phyloP scores from a whole-genome alignment of 176 grass and related monocot genomes.

The Neostapfia colusana region DNA sequence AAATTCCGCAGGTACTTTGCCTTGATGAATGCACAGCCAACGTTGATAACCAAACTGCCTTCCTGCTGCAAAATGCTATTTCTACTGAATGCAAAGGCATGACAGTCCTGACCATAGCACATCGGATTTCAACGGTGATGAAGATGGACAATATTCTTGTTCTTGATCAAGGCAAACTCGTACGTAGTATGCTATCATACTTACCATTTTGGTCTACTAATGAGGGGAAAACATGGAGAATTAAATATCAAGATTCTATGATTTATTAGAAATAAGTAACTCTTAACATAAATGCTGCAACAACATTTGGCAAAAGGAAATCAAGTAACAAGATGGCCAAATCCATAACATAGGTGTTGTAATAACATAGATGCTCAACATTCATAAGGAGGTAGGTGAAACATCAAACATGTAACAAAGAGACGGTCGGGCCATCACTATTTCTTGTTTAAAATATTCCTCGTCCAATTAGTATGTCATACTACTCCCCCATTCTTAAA shows the following conservation, averaged over 20 bases:
- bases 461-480: neutral
- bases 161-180: conserved; percentile 76
- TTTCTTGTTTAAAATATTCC: neutral
- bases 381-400: neutral
- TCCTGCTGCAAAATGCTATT: conserved; percentile 74
- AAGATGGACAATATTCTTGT: conserved; percentile 83
- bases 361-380: neutral
- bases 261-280: neutral
- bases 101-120: conserved; percentile 88
- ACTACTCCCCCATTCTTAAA: too few species aligned
- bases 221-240: neutral
- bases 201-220: neutral
- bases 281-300: neutral
- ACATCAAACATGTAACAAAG: neutral
- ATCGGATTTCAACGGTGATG: conserved; percentile 86
- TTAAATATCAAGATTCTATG: neutral
- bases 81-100: conserved; percentile 72
- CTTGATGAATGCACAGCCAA: conserved; percentile 94
- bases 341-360: neutral
- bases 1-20: conserved; percentile 65
- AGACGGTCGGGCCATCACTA: neutral
- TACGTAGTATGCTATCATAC: conserved; percentile 28
- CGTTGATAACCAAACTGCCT: conserved; percentile 71
- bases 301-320: neutral
- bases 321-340: neutral